Evolutionary conservation across 2,329 filamentous ascomycete species (phyloP), one percentile per base, ranked within the genome.

Genomic region (Ambrosiella cleistominuta): DNA sequence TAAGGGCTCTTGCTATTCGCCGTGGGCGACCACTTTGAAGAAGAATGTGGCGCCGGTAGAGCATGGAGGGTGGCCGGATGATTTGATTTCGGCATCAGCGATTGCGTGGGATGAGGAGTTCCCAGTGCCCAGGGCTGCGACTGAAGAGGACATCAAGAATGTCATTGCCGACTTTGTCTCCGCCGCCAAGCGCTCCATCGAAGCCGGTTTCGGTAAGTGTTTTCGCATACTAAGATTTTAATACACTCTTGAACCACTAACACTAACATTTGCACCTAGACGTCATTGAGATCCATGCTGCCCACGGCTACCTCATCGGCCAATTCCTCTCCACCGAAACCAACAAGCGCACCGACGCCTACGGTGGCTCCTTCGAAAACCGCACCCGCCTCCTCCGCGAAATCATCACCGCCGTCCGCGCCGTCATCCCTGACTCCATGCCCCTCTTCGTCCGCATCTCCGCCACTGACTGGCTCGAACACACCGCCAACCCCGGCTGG

Each of bases 301-400:
- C 81, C 1, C 82, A 85, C 63, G 82, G 83, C 2, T 88, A 87
- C 64, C 71, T 88, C 1, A 66, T 85, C 7, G 75, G 77, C 59
- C 75, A 83, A 63, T 88, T 88, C 66, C 70, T 85, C 12, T 82
- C 75, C 3, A 76, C 77, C 3, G 68, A 76, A 8, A 74, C 72
- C 55, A 85, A 85, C 66, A 70, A 72, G 67, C 75, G 82, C 52
- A 84, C 77, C 19, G 82, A 85, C 66, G 64, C 74, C 57, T 86
- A 85, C 66, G 82, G 83, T 56, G 82, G 83, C 58, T 74, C 72
- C 65, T 80, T 84, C 62, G 77, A 80, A 64, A 85, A 85, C 71
- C 77, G 82, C 61, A 77, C 71, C n/a, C 75, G 82, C n/a, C 65
- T 85, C 42, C 70, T 82, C 45, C 63, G 75, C 9, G 79, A 84